Conservation (phyloP, 1,139 yeast genomes). For the Protomyces lactucae-debilis region DNA sequence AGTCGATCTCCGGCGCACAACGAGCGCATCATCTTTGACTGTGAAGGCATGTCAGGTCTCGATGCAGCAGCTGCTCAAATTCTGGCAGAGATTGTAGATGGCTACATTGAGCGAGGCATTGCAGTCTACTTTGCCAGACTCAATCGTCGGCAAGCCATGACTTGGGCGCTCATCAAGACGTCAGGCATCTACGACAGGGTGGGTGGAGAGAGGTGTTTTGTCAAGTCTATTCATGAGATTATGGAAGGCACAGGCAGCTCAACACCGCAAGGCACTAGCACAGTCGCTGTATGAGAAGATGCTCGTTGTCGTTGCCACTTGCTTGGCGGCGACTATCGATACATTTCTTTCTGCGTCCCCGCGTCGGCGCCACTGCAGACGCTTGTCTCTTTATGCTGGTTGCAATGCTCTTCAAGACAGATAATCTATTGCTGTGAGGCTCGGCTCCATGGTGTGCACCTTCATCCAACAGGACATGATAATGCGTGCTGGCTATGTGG, state of each 20-base stretch:
- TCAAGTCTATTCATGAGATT: conserved; percentile 10
- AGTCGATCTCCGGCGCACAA: conserved; percentile 24
- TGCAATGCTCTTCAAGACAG: no score
- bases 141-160: background rate
- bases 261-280: background rate
- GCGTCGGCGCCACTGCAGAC: no score
- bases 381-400: no score
- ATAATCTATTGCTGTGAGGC: no score
- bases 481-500: no score
- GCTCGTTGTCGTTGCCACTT: no score
- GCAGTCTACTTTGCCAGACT: conserved; percentile 21
- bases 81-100: conserved; percentile 17
- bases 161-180: conserved; percentile 6
- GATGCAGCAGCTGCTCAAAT: conserved; percentile 26
- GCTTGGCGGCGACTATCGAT: no score
- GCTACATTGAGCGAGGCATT: conserved; percentile 13
- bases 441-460: no score
- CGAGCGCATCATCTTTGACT: conserved; percentile 20
- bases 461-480: no score
- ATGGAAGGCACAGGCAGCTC: conserved; percentile 1
- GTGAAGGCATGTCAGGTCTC: conserved; percentile 21
- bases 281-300: no score
- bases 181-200: conserved; percentile 15
- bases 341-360: no score
- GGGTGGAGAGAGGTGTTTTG: conserved; percentile 13